Evolutionary conservation across 495 filamentous ascomycete species (phyloP).

Genomic region (Tuber magnatum): DNA sequence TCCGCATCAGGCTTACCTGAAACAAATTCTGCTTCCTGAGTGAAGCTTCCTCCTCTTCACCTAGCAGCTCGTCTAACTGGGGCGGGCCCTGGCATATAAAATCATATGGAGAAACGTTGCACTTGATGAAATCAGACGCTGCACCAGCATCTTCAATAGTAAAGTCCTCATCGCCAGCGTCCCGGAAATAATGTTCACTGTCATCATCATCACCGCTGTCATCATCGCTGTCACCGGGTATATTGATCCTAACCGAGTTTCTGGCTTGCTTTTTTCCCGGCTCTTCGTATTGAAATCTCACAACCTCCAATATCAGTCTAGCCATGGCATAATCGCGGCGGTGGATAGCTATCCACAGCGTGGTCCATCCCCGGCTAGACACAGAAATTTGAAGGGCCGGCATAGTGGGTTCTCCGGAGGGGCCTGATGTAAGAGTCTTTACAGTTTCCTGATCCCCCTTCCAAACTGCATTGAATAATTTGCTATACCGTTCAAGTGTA

Average conservation of each 20-base stretch:
- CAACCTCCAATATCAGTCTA: constrained; percentile 59
- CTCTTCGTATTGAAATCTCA: constrained; percentile 55
- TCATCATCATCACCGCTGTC: constrained; percentile 41
- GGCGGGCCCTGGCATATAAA: not conserved
- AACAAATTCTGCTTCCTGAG: not conserved
- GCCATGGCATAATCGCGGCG: constrained; percentile 57
- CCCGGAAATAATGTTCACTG: constrained; percentile 45
- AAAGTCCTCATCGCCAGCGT: constrained; percentile 55
- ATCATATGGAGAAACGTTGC: constrained; percentile 47
- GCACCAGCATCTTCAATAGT: constrained; percentile 66
- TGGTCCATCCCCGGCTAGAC: constrained; percentile 44
- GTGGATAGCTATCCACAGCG: constrained; percentile 59
- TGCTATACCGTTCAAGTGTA: constrained; percentile 27
- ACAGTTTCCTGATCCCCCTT: constrained; percentile 38
- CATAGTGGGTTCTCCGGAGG: constrained; percentile 52
- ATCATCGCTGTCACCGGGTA: constrained; percentile 39
- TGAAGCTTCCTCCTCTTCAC: not conserved
- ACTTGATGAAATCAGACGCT: constrained; percentile 56
- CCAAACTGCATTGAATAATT: constrained; percentile 36
- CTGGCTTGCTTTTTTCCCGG: constrained; percentile 9
- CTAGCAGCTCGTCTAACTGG: constrained; percentile 9
- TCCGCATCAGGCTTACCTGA: not conserved
- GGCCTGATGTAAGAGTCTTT: constrained; percentile 47
- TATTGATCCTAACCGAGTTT: constrained; percentile 15
- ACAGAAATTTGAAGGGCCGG: constrained; percentile 47